Evolutionary conservation across 306 rosid genomes (phyloP).

Genomic region (Pueraria montana): DNA sequence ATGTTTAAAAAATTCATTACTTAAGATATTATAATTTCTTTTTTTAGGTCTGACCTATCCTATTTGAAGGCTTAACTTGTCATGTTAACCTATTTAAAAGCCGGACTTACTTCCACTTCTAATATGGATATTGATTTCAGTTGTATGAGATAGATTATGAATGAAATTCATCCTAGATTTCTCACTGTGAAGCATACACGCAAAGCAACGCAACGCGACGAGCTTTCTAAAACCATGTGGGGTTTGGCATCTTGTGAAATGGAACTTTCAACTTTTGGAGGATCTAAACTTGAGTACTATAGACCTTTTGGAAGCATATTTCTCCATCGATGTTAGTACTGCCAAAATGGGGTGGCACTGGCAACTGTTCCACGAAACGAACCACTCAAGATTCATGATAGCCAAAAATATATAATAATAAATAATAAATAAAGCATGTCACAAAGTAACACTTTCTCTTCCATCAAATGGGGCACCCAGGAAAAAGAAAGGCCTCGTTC

Average conservation of each 20-base stretch:
- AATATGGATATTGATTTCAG: background rate
- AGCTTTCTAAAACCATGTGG: background rate
- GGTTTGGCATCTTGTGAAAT: slow-evolving; percentile 3
- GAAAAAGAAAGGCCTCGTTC: slow-evolving; percentile 29
- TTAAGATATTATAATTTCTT: no score
- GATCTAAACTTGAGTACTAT: background rate
- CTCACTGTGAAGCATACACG: background rate
- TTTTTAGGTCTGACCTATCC: no score
- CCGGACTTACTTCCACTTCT: no score
- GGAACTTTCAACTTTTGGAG: slow-evolving; percentile 9
- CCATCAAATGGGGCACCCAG: slow-evolving; percentile 36
- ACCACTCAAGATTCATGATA: slow-evolving; percentile 42
- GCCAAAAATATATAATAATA: background rate
- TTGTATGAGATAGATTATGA: background rate
- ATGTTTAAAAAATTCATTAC: no score
- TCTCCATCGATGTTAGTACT: slow-evolving; percentile 28
- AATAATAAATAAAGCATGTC: slow-evolving; percentile 13
- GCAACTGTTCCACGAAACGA: slow-evolving; percentile 37
- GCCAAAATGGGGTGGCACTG: slow-evolving; percentile 37
- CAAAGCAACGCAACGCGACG: background rate
- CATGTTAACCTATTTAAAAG: no score
- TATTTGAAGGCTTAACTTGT: no score
- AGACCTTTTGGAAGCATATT: slow-evolving; percentile 9
- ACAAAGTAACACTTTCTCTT: slow-evolving; percentile 39
- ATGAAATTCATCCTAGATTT: background rate